Base-by-base conservation (phyloP, 306 rosid species). In the Dalbergia oliveri region DNA sequence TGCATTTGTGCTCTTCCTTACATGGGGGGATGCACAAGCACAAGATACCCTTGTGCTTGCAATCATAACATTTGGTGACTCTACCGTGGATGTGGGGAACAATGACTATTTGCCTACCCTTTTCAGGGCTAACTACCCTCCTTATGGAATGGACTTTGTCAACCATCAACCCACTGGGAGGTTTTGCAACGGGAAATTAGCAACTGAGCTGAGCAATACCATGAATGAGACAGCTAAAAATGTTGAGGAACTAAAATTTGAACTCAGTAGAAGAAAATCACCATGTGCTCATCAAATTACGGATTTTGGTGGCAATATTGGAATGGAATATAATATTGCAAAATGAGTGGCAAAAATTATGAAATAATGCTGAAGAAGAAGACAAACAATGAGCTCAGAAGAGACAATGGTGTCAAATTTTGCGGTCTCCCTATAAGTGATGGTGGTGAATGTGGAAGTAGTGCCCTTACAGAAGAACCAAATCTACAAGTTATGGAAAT, bases 151-250 rank as follows among this genome's bases (percentile, higher is more conserved):
- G 80, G 98, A 94, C 86, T 93, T 86, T 66, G 61, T 84, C 65
- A 91, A 82, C 77, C 97, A 94, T 35, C 81, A 90, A 73, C 82
- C 97, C 69, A 91, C 98, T 4, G 97, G 98, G 53, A 90, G 98
- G 86, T 94, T 94, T 64, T 90, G 97, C 87, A 94, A 94, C 69
- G 97, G 98, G 3, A 93, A 93, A 84, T 79, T 93, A 59, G 98
- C 97, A 35, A 80, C 45, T 70, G 87, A 83, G 79, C 92, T 92
- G 51, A 88, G 83, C 21, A 74, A 79, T 23, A 79, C 87, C 57
- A 66, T 88, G 88, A 62, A 81, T 64, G 91, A 84, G 76, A 89
- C 92, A 53, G 84, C 91, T 62, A 86, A 82, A 77, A 81, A 84
- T 69, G 89, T 90, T n/a, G 77, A 85, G 58, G 93, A 90, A 68